These are phyloP conservation scores for Fusarium floridanum DNA, from an alignment of 2,329 filamentous ascomycete species.

Conservation along the genomic window DNA sequence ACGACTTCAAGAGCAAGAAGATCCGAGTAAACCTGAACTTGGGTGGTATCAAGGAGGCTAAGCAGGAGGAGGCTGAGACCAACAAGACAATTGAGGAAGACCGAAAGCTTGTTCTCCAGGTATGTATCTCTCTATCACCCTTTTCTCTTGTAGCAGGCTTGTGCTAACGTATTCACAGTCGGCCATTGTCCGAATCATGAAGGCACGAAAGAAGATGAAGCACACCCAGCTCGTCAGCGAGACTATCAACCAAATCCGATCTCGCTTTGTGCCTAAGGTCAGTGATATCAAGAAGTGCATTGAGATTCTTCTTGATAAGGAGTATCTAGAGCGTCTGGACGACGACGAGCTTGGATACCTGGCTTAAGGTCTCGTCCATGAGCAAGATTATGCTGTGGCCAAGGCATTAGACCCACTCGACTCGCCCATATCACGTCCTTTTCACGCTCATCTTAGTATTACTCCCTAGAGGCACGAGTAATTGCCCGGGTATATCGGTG, in stretches of 20 bases:
- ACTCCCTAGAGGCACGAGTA: constrained; percentile 13
- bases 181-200: constrained; percentile 99
- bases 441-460: constrained; percentile 17
- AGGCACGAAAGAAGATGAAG: constrained; percentile 99
- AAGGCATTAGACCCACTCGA: neutral
- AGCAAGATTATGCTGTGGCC: neutral
- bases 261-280: constrained; percentile 92
- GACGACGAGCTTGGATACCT: constrained; percentile 96
- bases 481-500: neutral
- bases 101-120: constrained; percentile 94
- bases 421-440: neutral
- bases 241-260: constrained; percentile 94
- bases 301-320: constrained; percentile 97
- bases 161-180: constrained; percentile 70
- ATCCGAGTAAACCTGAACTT: constrained; percentile 97
- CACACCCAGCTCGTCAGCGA: constrained; percentile 94
- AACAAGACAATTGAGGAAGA: constrained; percentile 99
- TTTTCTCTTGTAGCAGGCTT: neutral
- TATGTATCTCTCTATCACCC: constrained; percentile 60
- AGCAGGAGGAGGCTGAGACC: constrained; percentile 95
- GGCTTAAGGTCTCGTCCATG: constrained; percentile 67
- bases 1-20: constrained; percentile 98
- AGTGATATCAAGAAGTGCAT: constrained; percentile 99
- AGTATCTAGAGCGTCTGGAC: constrained; percentile 95
- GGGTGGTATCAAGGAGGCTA: constrained; percentile 93